Evolutionary conservation across 2,329 filamentous ascomycete genomes (phyloP).

Genomic region (Dryadomyces sulphureus): DNA sequence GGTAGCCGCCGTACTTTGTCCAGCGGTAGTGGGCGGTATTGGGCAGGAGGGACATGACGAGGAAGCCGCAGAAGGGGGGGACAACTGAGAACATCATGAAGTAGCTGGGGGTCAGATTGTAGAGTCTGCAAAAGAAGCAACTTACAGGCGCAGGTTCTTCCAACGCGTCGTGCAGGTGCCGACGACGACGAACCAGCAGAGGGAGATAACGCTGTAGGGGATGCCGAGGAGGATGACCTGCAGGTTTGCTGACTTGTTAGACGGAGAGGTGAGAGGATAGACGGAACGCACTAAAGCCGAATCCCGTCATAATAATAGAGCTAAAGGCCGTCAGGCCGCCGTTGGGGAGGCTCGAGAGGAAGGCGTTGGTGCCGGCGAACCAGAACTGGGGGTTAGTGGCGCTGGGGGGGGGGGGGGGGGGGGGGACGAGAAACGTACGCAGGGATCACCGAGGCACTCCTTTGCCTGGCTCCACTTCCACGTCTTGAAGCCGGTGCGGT

Average conservation of each 20-base stretch:
- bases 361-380: slow-evolving; percentile 22
- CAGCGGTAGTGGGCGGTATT: slow-evolving; percentile 20
- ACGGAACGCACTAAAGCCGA: slow-evolving; percentile 18
- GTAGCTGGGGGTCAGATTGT: slow-evolving; percentile 9
- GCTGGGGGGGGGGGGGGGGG: no score
- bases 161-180: slow-evolving; percentile 18
- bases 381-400: slow-evolving; percentile 15
- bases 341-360: slow-evolving; percentile 21
- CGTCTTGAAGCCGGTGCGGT: slow-evolving; percentile 20
- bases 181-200: slow-evolving; percentile 20
- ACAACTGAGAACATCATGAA: slow-evolving; percentile 23
- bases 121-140: not conserved
- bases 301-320: slow-evolving; percentile 19
- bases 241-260: slow-evolving; percentile 15
- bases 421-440: not conserved
- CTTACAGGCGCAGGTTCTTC: slow-evolving; percentile 19
- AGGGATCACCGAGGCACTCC: slow-evolving; percentile 20
- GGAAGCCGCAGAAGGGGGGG: slow-evolving; percentile 20
- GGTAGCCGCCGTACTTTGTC: slow-evolving; percentile 22
- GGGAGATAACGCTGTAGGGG: slow-evolving; percentile 18
- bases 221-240: slow-evolving; percentile 22
- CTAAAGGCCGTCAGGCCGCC: slow-evolving; percentile 19
- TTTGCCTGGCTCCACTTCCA: slow-evolving; percentile 23
- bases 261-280: not conserved
- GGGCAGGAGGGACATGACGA: slow-evolving; percentile 20